Base-by-base conservation (phyloP, 192 early-diverging fungal genomes). In the Endogone sp. region DNA sequence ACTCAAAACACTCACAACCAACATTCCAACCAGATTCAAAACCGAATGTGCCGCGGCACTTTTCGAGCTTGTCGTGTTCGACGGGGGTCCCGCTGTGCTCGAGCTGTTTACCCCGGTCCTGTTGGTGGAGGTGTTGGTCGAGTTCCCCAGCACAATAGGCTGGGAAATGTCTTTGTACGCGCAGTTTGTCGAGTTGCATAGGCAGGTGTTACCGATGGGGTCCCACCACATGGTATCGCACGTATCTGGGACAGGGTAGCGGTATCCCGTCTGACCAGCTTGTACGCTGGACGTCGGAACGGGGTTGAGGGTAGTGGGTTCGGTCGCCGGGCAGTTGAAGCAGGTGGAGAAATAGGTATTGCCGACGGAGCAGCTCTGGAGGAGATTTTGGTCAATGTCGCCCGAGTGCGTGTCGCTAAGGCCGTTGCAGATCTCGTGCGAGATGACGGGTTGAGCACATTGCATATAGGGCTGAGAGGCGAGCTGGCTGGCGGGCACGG, bases 191-290 rank as follows among this genome's bases (percentile, higher is more conserved):
- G 60, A 81, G 10, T 70, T 80, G 69, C 90, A 91, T 29, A 86
- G 64, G 69, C 90, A 91, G 59, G 6, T 60, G 59, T 61, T 79
- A 79, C 30, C 84, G 81, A 32, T 72, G 49, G 90, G 90, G 64
- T 91, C 88, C 88, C 88, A 91, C 81, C 83, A 90, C 29, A 89
- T 68, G 62, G 82, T 81, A 62, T 88, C 89, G 67, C 90, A 91
- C 61, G 71, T 89, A n/a, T 73, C 71, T 59, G 87, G 86, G 9
- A 90, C 68, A 8, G 76, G 72, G 24, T 75, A 75, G 29, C 86
- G 80, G 58, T 73, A 72, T 4, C 59, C 65, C 32, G 77, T 55
- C 30, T 68, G 69, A 26, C 74, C 75, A 20, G 29, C 28, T 28
- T 69, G 27, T 13, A 82, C 58, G 28, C 54, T 44, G 29, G 66